Conservation (phyloP, 2,329 filamentous ascomycete species). For the Didymosphaeria variabile region DNA sequence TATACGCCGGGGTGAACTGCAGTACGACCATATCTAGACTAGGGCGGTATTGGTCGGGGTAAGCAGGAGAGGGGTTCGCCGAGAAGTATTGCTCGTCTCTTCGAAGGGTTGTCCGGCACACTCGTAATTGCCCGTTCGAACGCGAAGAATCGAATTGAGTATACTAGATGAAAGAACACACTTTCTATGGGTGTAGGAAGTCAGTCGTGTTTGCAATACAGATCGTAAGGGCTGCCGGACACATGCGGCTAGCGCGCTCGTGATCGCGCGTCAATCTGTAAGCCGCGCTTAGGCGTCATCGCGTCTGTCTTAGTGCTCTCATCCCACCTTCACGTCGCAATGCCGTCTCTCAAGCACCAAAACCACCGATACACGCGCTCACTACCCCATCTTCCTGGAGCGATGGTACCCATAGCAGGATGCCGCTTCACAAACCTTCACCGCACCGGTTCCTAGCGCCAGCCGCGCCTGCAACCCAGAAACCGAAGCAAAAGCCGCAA, state of each 20-base stretch:
- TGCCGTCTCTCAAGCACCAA: background rate
- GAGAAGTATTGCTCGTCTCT: background rate
- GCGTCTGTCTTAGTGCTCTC: background rate
- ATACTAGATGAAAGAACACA: background rate
- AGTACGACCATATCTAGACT: background rate
- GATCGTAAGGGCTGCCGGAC: background rate
- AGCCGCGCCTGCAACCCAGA: conserved; percentile 26
- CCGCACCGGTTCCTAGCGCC: conserved; percentile 46
- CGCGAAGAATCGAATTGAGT: background rate
- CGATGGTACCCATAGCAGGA: conserved; percentile 14
- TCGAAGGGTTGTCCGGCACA: background rate
- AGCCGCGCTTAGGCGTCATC: conserved; percentile 1
- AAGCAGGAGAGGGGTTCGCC: too few relatives aligned
- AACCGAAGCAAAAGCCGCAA: conserved; percentile 30
- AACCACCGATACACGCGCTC: background rate
- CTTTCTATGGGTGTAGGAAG: background rate
- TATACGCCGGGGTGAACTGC: background rate
- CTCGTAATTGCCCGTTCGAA: background rate
- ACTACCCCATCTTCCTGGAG: background rate
- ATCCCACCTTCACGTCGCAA: conserved; percentile 1
- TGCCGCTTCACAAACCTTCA: conserved; percentile 42
- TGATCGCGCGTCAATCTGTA: background rate
- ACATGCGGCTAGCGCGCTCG: conserved; percentile 2
- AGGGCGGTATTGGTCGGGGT: background rate
- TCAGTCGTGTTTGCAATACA: too few relatives aligned